Base-by-base conservation (phyloP, 331 rosid species). In the Spiraea crenata region DNA sequence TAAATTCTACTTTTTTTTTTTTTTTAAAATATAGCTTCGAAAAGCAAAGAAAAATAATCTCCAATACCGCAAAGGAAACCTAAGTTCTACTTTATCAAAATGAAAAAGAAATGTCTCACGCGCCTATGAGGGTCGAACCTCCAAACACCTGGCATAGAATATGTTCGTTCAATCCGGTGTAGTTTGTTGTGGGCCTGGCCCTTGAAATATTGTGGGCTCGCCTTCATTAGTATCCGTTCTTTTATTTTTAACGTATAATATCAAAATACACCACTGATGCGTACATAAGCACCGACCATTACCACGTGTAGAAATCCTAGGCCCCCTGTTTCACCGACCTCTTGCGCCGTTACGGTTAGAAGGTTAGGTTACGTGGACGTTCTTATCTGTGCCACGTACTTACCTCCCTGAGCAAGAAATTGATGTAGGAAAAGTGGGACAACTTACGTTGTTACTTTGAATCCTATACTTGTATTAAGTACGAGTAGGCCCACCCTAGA, bases 321-420 rank as follows among this genome's bases (percentile, higher is more conserved):
- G 65, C 54, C 2, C 2, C 46, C 57, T 40, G 13, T 0, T 49
- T 57, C 77, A 69, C 85, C 83, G 85, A 65, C 81, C 55, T 7
- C 16, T 0, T 0, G 4, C 44, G 14, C n/a, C 10, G 1, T 5
- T 7, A 6, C 16, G 9, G 61, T 41, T 55, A 52, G 50, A 39
- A 1, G 46, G 0, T 16, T 2, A 3, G 4, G 9, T 12, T 5
- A 67, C 69, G 50, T 57, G 76, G 74, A 59, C 0, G 31, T 25
- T 25, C 31, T 25, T 4, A 3, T 19, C 38, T 0, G 2, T 51
- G 37, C 35, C 40, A 63, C 40, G 56, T 40, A 49, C 1, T 25
- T 25, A 20, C 13, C 40, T 44, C 31, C 9, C n/a, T 0, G 8
- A 19, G 38, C 15, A 16, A 60, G 59, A 37, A 71, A 47, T 8